These are phyloP conservation scores for Nicotiana attenuata DNA, from an alignment of 257 asterid genomes.

Conservation along the genomic window DNA sequence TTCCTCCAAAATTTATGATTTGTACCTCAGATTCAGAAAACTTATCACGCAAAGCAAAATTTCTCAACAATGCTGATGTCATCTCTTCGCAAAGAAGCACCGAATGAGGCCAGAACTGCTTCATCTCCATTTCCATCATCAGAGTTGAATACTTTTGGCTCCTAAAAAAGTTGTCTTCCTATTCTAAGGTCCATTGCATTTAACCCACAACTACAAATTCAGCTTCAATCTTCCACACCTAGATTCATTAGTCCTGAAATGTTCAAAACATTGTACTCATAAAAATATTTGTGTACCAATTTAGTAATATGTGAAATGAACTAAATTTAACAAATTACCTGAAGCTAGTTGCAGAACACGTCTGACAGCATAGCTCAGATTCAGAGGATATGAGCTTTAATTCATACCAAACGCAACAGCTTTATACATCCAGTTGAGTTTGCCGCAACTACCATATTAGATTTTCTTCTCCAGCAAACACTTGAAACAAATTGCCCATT, in stretches of 20 bases:
- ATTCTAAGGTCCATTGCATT: neutral
- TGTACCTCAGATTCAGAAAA: neutral
- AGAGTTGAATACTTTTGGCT: neutral
- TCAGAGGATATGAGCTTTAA: constrained; percentile 2
- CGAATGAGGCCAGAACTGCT: neutral
- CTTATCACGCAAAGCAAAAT: neutral
- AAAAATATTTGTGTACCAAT: neutral
- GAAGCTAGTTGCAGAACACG: neutral
- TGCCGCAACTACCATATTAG: constrained; percentile 47
- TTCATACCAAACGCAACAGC: constrained; percentile 36
- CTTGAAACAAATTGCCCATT: constrained; percentile 53
- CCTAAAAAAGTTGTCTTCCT: neutral
- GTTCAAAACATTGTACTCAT: neutral
- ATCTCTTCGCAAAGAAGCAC: neutral
- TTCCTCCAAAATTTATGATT: neutral
- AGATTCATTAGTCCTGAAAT: neutral
- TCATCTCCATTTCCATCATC: neutral
- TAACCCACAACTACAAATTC: neutral
- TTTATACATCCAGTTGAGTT: constrained; percentile 50
- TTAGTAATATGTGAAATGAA: neutral
- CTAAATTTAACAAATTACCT: neutral
- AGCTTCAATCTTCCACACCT: neutral
- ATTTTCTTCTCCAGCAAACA: constrained; percentile 63
- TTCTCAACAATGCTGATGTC: constrained; percentile 1
- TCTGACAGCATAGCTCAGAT: neutral